Conservation (phyloP, 305 asterid genomes). For the Euphrasia arctica region DNA sequence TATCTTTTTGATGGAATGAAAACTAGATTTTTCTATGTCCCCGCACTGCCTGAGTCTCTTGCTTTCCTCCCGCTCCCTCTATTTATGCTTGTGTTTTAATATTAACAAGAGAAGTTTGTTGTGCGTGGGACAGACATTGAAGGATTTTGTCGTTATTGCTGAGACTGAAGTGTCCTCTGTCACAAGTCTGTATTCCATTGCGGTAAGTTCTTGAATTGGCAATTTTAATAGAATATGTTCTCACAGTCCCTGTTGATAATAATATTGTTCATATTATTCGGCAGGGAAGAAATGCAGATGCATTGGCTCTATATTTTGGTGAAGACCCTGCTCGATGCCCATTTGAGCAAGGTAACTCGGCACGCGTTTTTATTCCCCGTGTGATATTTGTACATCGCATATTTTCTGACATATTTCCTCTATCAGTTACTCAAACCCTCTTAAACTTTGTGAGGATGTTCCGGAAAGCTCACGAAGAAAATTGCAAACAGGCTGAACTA, state of each 20-base stretch:
- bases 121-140: conserved; percentile 57
- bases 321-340: conserved; percentile 99
- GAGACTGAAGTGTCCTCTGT: conserved; percentile 79
- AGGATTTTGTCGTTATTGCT: conserved; percentile 68
- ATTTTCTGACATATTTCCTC: conserved; percentile 29
- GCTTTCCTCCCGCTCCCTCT: not conserved
- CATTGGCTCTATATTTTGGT: conserved; percentile 87
- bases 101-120: conserved; percentile 21
- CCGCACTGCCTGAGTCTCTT: not conserved
- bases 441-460: conserved; percentile 89
- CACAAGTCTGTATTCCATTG: conserved; percentile 68
- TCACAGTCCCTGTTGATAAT: conserved; percentile 16
- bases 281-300: conserved; percentile 99
- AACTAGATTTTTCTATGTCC: too few species aligned
- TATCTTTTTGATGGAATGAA: too few species aligned
- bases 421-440: conserved; percentile 78
- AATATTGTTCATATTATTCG: conserved; percentile 21
- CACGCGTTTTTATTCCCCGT: conserved; percentile 9
- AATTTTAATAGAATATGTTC: not conserved
- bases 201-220: conserved; percentile 46
- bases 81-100: not conserved
- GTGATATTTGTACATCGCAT: conserved; percentile 18
- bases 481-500: conserved; percentile 85
- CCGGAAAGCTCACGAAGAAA: conserved; percentile 96
- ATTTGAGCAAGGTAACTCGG: conserved; percentile 84